Evolutionary conservation across 495 filamentous ascomycete genomes (phyloP), one percentile per base, ranked within the genome.

Genomic region (Schizothecium vesticola): DNA sequence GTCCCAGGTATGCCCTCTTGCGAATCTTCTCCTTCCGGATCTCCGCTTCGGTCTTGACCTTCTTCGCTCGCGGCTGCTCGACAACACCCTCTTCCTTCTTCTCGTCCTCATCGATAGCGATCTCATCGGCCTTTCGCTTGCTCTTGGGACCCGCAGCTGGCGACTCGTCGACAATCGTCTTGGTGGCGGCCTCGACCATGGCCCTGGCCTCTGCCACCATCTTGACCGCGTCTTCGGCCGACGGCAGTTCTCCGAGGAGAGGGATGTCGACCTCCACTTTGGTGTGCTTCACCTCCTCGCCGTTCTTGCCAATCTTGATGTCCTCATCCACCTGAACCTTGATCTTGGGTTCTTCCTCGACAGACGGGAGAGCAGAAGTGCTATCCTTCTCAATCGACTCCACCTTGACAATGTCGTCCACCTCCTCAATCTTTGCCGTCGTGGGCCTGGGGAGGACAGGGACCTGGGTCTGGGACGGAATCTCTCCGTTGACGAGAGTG

Each of bases 161-260:
- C 7, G 74, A 74, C 28, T 77, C 70, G 10, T 66, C 73, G 11
- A 80, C 81, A 1, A 78, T 77, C 31, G 88, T 83, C 59, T 86
- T 77, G 69, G 88, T 87, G 56, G 92, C 93, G 64, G 91, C 91
- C 63, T 90, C 86, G 7, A 98, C 95, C 92, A 97, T 97, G 70
- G 88, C 87, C 76, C 90, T 92, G 8, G 95, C 95, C 77, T 91
- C 86, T 59, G 87, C 89, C 59, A 98, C 88, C 90, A 97, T 91
- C 33, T 89, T 84, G 65, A 91, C 83, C 0, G 93, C 88, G 63
- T 91, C 88, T 56, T 91, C 91, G 3, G 90, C 86, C 11, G 90
- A 83, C 0, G 91, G 91, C 11, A 92, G 79, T 55, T 93, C 88
- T 19, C 89, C 88, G 12, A 84, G 80, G 56, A 81, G 33, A 13